phyloP scores from a whole-genome alignment of 495 filamentous ascomycete species.

The Penicillium coffeae region DNA sequence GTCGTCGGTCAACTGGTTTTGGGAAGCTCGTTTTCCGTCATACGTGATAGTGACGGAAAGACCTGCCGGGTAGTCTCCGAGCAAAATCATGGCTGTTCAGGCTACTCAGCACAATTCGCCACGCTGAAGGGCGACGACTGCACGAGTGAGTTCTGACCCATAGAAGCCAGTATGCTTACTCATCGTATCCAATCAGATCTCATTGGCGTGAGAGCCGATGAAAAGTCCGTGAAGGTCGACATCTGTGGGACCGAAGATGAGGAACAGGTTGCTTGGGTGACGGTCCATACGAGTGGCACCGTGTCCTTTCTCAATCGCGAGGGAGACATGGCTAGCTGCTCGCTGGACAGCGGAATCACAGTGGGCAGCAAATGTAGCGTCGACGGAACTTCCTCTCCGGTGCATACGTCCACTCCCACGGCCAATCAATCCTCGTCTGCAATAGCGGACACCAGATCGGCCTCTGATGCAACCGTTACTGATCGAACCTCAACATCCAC shows the following conservation, averaged over 20 bases:
- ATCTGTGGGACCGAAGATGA: slow-evolving; percentile 1
- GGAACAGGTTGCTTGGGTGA: slow-evolving; percentile 1
- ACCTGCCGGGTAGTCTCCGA: not conserved
- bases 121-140: not conserved
- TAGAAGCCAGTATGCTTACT: too few species aligned
- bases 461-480: too few species aligned
- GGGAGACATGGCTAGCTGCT: not conserved
- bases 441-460: too few species aligned
- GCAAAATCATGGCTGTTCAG: not conserved
- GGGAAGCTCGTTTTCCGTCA: not conserved
- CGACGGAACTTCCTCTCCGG: too few species aligned
- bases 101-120: not conserved
- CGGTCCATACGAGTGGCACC: not conserved
- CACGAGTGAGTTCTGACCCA: not conserved
- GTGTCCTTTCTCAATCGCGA: not conserved
- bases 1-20: not conserved
- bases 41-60: not conserved
- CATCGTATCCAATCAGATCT: too few species aligned
- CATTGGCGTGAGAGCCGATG: too few species aligned
- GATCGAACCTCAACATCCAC: too few species aligned
- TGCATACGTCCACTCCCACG: too few species aligned
- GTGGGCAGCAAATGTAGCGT: not conserved
- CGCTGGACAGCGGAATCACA: not conserved
- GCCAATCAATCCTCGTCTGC: too few species aligned
- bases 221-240: not conserved